phyloP scores from a whole-genome alignment of 2,329 filamentous ascomycete species.

The Hymenoscyphus linearis region DNA sequence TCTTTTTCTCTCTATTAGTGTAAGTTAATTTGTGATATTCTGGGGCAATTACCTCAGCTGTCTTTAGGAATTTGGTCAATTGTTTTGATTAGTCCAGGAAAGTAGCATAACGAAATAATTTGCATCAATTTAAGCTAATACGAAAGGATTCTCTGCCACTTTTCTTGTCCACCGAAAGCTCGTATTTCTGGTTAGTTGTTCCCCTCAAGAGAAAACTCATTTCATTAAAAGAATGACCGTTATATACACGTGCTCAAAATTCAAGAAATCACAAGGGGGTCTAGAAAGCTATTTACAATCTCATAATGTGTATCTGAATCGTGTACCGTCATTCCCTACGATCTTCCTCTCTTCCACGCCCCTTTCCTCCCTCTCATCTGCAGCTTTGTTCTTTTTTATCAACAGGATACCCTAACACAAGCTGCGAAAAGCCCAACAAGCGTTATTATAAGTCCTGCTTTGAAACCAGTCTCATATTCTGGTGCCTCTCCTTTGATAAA shows the following conservation, averaged over 20 bases:
- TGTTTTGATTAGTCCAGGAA: no score
- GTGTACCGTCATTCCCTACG: neutral
- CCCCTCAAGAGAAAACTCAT: no score
- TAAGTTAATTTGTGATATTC: no score
- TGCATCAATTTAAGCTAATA: no score
- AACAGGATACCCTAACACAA: neutral
- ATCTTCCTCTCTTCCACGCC: neutral
- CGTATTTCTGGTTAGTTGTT: no score
- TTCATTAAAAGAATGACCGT: no score
- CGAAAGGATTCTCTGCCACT: no score
- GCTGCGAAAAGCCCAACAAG: neutral
- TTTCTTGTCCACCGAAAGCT: no score
- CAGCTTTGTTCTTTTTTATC: neutral
- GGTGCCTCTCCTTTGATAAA: conserved; percentile 3
- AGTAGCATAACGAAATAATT: no score
- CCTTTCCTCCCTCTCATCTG: neutral
- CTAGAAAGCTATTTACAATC: neutral
- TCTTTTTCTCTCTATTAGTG: no score
- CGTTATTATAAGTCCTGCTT: neutral
- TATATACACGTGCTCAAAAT: neutral
- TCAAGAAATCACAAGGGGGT: neutral
- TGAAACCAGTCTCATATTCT: conserved; percentile 2
- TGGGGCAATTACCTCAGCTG: no score
- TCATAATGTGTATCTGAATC: neutral
- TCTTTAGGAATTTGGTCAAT: no score